phyloP scores from a whole-genome alignment of 2,329 filamentous ascomycete genomes.

The Scolecobasidium constrictum region DNA sequence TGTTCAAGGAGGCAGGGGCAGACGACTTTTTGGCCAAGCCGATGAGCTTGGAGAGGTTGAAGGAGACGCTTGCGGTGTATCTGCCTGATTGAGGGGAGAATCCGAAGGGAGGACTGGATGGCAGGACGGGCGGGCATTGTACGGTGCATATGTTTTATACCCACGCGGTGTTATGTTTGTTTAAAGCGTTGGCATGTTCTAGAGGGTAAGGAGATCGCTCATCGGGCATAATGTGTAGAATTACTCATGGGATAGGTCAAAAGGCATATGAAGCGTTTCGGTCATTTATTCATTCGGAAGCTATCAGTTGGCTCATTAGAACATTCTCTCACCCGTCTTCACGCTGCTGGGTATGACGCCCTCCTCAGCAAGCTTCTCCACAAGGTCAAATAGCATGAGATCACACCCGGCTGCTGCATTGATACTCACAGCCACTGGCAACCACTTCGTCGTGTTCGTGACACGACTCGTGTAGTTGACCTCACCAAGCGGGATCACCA shows the following conservation, averaged over 20 bases:
- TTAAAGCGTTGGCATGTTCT: no score
- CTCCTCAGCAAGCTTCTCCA: constrained; percentile 1
- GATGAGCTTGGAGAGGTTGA: constrained; percentile 6
- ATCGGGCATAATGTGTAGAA: no score
- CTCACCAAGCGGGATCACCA: constrained; percentile 7
- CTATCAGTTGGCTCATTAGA: no score
- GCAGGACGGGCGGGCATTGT: no score
- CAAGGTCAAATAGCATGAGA: constrained; percentile 2
- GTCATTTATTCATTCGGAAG: no score
- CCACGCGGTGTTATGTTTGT: no score
- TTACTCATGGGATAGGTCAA: no score
- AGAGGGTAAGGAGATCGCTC: no score
- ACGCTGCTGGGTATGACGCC: constrained; percentile 4
- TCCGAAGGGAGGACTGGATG: no score
- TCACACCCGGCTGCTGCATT: constrained; percentile 2
- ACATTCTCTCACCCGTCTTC: constrained; percentile 3
- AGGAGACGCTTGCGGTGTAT: constrained; percentile 3
- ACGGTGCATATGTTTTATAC: no score
- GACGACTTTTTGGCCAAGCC: constrained; percentile 9
- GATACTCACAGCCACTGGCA: not conserved
- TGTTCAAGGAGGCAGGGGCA: constrained; percentile 7
- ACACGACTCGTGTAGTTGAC: not conserved
- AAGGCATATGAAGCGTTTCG: no score
- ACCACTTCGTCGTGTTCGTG: not conserved
- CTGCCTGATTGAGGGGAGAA: constrained; percentile 2